phyloP scores from a whole-genome alignment of 2,329 filamentous ascomycete genomes.

The Cephalotrichum gorgonifer region DNA sequence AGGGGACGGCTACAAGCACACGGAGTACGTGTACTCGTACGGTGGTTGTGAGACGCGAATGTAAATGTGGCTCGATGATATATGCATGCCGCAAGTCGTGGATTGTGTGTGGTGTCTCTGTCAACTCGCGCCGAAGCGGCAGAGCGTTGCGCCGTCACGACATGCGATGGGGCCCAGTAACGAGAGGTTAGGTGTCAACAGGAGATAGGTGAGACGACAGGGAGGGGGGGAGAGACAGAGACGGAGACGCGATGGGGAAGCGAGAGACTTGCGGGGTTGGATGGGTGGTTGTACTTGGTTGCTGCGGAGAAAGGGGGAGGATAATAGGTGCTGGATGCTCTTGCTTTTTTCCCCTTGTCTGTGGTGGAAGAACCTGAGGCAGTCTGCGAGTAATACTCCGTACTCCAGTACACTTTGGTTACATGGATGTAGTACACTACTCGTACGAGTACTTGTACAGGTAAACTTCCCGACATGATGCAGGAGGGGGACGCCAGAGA shows the following conservation, averaged over 20 bases:
- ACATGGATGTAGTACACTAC: too few species aligned
- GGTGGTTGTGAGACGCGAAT: neutral
- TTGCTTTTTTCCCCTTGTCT: neutral
- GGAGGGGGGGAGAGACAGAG: neutral
- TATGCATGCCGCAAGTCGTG: neutral
- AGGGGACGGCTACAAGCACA: neutral
- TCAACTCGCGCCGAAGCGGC: neutral
- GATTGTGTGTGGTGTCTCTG: neutral
- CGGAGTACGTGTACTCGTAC: neutral
- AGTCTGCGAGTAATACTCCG: too few species aligned
- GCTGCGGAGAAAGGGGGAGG: neutral
- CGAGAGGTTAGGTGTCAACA: neutral
- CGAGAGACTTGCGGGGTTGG: neutral
- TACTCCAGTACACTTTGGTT: too few species aligned
- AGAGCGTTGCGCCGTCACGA: slow-evolving; percentile 1
- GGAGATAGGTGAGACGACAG: neutral
- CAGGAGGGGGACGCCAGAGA: neutral
- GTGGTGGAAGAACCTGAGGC: neutral
- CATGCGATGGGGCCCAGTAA: neutral
- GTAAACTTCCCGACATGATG: neutral
- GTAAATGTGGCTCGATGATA: neutral
- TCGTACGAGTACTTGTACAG: too few species aligned
- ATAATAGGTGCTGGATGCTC: neutral
- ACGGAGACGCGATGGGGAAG: neutral
- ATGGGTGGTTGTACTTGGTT: neutral